phyloP scores from a whole-genome alignment of 371 early-diverging fungal species.

The Syncephalastrum monosporum region DNA sequence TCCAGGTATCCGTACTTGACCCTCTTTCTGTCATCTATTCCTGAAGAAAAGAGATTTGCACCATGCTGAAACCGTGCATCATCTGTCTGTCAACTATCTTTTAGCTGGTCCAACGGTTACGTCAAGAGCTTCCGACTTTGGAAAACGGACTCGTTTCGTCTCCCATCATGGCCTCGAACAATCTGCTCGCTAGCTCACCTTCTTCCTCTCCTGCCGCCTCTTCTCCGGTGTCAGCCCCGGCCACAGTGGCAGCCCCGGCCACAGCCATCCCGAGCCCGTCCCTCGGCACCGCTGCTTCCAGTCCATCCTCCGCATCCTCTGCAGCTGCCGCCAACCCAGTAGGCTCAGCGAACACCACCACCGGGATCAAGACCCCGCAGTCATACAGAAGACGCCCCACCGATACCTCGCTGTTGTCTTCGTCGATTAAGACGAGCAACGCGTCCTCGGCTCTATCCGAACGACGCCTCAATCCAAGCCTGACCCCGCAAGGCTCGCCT shows the following conservation, averaged over 20 bases:
- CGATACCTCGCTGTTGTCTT: conserved; percentile 4
- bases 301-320: conserved; percentile 2
- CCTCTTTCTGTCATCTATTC: no score
- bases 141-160: conserved; percentile 29
- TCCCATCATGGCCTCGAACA: conserved; percentile 5
- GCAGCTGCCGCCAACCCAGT: neutral
- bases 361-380: conserved; percentile 21
- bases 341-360: neutral
- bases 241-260: neutral
- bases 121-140: conserved; percentile 30
- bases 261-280: conserved; percentile 1
- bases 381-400: conserved; percentile 19
- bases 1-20: conserved; percentile 23
- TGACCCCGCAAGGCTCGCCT: conserved; percentile 19
- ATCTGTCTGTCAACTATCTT: neutral
- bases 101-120: conserved; percentile 28
- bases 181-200: neutral
- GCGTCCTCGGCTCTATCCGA: conserved; percentile 8
- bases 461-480: conserved; percentile 6
- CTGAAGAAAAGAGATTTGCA: no score
- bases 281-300: conserved; percentile 3
- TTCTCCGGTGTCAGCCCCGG: neutral
- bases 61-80: no score
- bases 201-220: conserved; percentile 6
- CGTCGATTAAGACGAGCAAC: neutral